Evolutionary conservation across 73 alveolate species (phyloP).

Genomic region (Effrenium voratum): DNA sequence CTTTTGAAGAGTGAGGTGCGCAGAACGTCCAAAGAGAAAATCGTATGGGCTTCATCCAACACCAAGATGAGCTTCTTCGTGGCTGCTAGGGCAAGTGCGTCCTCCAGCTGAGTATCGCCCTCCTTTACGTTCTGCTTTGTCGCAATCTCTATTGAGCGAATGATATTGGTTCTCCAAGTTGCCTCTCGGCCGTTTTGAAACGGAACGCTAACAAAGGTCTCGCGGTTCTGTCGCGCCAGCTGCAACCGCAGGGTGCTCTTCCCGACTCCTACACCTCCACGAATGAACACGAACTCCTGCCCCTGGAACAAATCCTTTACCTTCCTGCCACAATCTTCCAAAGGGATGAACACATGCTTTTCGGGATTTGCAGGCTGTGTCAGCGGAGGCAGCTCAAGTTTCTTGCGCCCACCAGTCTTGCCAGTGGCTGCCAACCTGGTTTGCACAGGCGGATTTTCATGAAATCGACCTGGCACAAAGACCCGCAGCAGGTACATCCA

Average conservation of each 20-base stretch:
- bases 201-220: conserved; percentile 48
- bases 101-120: background rate
- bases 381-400: background rate
- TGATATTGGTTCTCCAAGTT: background rate
- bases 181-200: background rate
- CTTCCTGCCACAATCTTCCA: background rate
- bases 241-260: background rate
- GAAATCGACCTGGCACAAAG: background rate
- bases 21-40: background rate
- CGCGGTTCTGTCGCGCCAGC: conserved; percentile 27
- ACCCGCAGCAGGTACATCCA: background rate
- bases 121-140: background rate
- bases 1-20: background rate
- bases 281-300: background rate
- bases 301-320: background rate
- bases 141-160: background rate
- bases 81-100: background rate
- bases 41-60: conserved; percentile 25
- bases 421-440: background rate
- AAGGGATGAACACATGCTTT: background rate
- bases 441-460: background rate
- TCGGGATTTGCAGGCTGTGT: background rate
- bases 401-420: background rate
- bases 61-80: background rate
- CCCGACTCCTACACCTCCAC: conserved; percentile 37